Evolutionary conservation across 176 grass and related monocot species (phyloP), one percentile per base, ranked within the genome.

Genomic region (Microstegium vimineum): DNA sequence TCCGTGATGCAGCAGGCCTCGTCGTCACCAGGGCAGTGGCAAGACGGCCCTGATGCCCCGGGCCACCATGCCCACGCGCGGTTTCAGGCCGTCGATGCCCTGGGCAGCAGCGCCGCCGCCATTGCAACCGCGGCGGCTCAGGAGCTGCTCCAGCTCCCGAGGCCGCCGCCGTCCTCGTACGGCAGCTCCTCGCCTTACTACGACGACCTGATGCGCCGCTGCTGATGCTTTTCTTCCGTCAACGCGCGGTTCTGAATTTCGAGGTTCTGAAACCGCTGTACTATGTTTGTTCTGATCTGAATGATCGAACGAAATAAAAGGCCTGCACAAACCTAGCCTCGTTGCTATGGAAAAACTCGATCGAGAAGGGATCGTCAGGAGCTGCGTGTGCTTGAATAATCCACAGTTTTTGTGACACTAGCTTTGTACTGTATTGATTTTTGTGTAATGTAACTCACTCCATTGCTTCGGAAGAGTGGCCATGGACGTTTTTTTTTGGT

Each of bases 1-100:
- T 33, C 84, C 14, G 75, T 20, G 40, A 69, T 83, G 73, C 81
- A 90, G 73, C 81, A 90, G 4, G 23, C 6, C 26, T 70, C 74
- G 8, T 70, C 74, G 8, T 28, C 88, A 3, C 27, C 47, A 5
- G 88, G 74, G 6, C 14, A 86, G 7, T 87, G 88, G 88, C 84
- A 78, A 41, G 75, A 62, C 0, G 6, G 31, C 20, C n/a, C n/a
- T n/a, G n/a, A n/a, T n/a, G 3, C 66, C 62, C 17, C 86, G 1
- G 83, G 46, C 25, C 73, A 78, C 17, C 71, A 82, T 4, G 43
- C 60, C 0, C 83, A 68, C 4, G 23, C 57, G 1, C 57, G 57
- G 36, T 67, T 86, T 36, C 88, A 82, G 66, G 66, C 47, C 47
- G 66, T 82, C 2, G 36, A 68, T 8, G 41, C 34, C 10, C n/a